Base-by-base conservation (phyloP, 129 eudicot genomes). In the Flaveria bidentis region DNA sequence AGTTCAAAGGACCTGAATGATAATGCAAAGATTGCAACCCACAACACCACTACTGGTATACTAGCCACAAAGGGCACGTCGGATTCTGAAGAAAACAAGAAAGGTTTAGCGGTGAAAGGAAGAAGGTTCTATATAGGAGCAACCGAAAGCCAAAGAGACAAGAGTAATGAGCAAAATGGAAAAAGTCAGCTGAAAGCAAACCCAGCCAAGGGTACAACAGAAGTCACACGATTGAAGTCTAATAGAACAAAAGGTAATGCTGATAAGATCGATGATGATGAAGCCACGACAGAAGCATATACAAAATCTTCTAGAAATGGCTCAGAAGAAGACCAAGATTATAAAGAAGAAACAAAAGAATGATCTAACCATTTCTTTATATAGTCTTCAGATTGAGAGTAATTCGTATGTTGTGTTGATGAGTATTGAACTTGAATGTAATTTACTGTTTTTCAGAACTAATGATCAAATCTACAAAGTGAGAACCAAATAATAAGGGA, bases 331-430 rank as follows among this genome's bases (percentile, higher is more conserved):
- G 83, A 73, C 66, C 79, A 73, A 65, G 79, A 80, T 44, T 73
- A 80, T 50, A 73, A 71, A 46, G 77, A 78, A 30, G 82, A 71
- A 61, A 47, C 51, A n/a, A 52, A 76, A 65, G 80, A 80, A 9
- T 80, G 66, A 79, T 72, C 41, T 80, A 39, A 42, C 4, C 58
- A 30, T 52, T 72, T 25, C 42, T 60, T 71, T 4, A 67, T 13
- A 56, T 56, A 49, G 36, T 69, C 36, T 53, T 77, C 10, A 23
- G 50, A 77, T 13, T 44, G 25, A 13, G 44, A 16, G 70, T 25
- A 41, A 73, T n/a, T 42, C 2, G 20, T 28, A 26, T 17, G 60
- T 80, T 73, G 65, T 51, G 52, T 41, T 45, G 12, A 69, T 58
- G 52, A 73, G 49, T 30, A 23, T 71, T 50, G 46, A 61, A 41